phyloP scores from a whole-genome alignment of 805 yeast genomes.

The Candida piceae region DNA sequence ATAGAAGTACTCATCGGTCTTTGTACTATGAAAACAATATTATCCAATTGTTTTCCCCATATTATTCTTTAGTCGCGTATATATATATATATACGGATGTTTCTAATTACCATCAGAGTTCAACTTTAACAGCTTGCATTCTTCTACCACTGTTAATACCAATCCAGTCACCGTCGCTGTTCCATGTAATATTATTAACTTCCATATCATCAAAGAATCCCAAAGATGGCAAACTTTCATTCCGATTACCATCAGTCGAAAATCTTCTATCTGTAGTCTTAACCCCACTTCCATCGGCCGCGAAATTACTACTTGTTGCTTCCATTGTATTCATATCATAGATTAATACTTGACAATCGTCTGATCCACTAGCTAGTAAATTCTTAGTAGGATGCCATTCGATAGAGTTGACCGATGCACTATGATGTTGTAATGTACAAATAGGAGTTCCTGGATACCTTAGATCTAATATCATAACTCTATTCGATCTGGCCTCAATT shows the following conservation, averaged over 20 bases:
- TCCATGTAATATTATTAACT: conserved; percentile 75
- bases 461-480: conserved; percentile 71
- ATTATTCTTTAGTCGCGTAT: too few species aligned
- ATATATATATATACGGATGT: too few species aligned
- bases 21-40: too few species aligned
- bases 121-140: conserved; percentile 52
- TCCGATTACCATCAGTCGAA: conserved; percentile 14
- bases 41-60: too few species aligned
- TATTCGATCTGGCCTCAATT: conserved; percentile 63
- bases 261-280: conserved; percentile 20
- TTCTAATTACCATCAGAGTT: too few species aligned
- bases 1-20: too few species aligned
- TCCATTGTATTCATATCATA: conserved; percentile 51
- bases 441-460: conserved; percentile 85
- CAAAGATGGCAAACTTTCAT: not conserved
- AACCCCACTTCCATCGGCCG: conserved; percentile 1
- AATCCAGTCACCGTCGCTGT: conserved; percentile 69
- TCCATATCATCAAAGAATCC: conserved; percentile 64
- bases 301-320: not conserved
- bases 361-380: conserved; percentile 57
- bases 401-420: conserved; percentile 63
- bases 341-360: conserved; percentile 66
- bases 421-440: conserved; percentile 61
- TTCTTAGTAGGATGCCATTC: conserved; percentile 81
- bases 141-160: conserved; percentile 69